These are phyloP conservation scores for Ormosia emarginata DNA, from an alignment of 306 rosid species.

Conservation along the genomic window DNA sequence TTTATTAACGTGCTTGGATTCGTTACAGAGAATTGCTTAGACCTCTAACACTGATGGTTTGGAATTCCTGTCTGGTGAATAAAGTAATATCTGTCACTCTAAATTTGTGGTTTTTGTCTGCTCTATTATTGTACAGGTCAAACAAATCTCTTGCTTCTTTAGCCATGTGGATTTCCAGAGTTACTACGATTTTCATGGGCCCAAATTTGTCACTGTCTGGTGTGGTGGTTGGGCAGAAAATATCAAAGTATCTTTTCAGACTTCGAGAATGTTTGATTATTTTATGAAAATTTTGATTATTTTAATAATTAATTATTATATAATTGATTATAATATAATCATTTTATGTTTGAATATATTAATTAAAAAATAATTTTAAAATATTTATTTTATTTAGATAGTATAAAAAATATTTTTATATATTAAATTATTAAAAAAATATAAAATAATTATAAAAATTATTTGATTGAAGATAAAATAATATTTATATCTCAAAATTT, in stretches of 20 bases:
- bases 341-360: no score
- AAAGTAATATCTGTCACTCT: background rate
- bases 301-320: no score
- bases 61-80: background rate
- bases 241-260: background rate
- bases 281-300: no score
- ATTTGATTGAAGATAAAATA: no score
- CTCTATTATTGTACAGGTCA: background rate
- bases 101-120: background rate
- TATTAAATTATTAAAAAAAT: no score
- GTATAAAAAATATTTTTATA: no score
- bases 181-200: background rate
- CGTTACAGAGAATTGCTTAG: background rate
- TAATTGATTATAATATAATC: no score
- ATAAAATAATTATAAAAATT: no score
- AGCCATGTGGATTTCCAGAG: slow-evolving; percentile 5
- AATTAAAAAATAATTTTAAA: no score
- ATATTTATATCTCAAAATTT: no score
- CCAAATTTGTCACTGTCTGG: background rate
- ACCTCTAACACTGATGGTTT: background rate
- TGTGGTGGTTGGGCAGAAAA: background rate
- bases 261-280: no score
- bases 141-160: background rate
- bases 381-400: no score
- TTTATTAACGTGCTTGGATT: background rate